A percentile compares a stretch with the other conserved stretches of the same genome.
Evolutionary conservation across 2,329 filamentous ascomycete species (phyloP).

Genomic region (Apiospora kogelbergensis): DNA sequence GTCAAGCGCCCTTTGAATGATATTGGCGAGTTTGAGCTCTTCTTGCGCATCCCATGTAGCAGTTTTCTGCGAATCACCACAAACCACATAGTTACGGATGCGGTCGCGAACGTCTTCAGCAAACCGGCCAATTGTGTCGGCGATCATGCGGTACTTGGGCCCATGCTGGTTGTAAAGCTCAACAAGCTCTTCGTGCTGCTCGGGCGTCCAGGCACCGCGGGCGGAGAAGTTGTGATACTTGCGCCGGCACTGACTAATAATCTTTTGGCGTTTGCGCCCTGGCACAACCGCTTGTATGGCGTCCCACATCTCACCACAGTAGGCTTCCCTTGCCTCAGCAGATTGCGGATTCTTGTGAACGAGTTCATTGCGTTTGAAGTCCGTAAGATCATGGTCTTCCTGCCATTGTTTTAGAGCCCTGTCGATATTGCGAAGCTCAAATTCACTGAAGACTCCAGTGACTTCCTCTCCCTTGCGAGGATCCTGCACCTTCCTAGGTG

Average conservation of each 20-base stretch:
- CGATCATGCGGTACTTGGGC: conserved; percentile 63
- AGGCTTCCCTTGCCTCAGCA: conserved; percentile 11
- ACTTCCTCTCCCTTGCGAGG: conserved; percentile 13
- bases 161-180: conserved; percentile 46
- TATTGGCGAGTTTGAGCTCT: conserved; percentile 50
- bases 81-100: conserved; percentile 67
- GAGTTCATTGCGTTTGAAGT: conserved; percentile 48
- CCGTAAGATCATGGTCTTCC: conserved; percentile 40
- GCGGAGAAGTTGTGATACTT: conserved; percentile 66
- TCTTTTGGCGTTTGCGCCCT: conserved; percentile 49
- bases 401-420: conserved; percentile 45
- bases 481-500: conserved; percentile 9
- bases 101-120: conserved; percentile 68
- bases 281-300: conserved; percentile 48
- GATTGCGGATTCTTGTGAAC: conserved; percentile 31
- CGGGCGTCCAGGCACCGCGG: conserved; percentile 57
- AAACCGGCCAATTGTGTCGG: conserved; percentile 61
- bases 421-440: conserved; percentile 42
- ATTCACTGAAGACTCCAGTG: conserved; percentile 42
- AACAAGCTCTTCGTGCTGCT: conserved; percentile 57
- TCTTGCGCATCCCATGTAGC: conserved; percentile 63
- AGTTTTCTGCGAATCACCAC: conserved; percentile 50
- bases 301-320: conserved; percentile 48
- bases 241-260: conserved; percentile 58
- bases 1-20: conserved; percentile 53